A percentile compares a stretch with the other conserved stretches of the same genome.
Conservation (phyloP, 495 filamentous ascomycete genomes). For the Neurospora tetrasperma region DNA sequence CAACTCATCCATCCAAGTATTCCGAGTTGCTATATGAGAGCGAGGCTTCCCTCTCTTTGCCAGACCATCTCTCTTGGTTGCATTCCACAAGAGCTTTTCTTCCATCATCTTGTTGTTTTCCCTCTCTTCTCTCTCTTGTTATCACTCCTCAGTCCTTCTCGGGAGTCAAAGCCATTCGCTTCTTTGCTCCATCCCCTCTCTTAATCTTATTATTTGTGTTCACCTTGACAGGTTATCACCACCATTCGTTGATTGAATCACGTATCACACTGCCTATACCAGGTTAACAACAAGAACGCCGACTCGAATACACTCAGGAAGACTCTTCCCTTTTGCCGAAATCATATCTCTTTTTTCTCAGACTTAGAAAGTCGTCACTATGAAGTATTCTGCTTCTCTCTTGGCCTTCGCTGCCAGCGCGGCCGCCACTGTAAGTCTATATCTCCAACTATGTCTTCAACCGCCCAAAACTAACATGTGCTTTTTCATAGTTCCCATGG, state of each 20-base stretch:
- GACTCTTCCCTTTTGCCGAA: constrained; percentile 8
- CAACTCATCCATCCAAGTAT: not conserved
- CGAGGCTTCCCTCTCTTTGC: not conserved
- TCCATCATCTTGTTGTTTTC: not conserved
- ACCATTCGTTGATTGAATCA: constrained; percentile 16
- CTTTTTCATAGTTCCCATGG: constrained; percentile 34
- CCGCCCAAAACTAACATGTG: constrained; percentile 12
- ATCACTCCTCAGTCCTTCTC: not conserved
- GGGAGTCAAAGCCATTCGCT: constrained; percentile 47
- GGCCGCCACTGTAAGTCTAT: constrained; percentile 42
- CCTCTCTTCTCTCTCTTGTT: not conserved
- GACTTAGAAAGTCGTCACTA: constrained; percentile 19
- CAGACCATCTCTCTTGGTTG: not conserved
- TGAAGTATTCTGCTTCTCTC: constrained; percentile 40
- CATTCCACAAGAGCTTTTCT: not conserved
- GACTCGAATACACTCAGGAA: not conserved
- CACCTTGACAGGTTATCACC: constrained; percentile 2
- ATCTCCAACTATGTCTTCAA: not conserved
- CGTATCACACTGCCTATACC: not conserved
- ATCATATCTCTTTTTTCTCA: constrained; percentile 4
- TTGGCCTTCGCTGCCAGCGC: constrained; percentile 48
- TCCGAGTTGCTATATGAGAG: constrained; percentile 11
- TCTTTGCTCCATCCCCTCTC: constrained; percentile 36
- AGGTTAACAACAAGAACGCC: not conserved
- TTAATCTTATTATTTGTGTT: constrained; percentile 12